phyloP scores from a whole-genome alignment of 2,329 filamentous ascomycete genomes.

The Coniella lustricola region DNA sequence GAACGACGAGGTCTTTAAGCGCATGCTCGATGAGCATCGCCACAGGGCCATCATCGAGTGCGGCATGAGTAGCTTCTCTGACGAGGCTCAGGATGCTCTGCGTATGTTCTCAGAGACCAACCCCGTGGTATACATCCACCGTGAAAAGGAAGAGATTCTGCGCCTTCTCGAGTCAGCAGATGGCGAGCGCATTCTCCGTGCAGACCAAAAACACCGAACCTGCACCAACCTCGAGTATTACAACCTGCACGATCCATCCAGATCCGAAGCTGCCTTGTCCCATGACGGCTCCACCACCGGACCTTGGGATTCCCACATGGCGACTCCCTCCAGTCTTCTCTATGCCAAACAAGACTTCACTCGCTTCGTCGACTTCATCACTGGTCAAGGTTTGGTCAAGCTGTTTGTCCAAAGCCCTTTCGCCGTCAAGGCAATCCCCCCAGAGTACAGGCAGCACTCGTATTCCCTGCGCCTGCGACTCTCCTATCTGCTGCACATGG shows the following conservation, averaged over 20 bases:
- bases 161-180: constrained; percentile 47
- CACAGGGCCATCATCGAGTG: constrained; percentile 63
- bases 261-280: constrained; percentile 23
- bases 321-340: constrained; percentile 52
- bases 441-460: constrained; percentile 51
- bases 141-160: constrained; percentile 57
- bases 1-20: constrained; percentile 54
- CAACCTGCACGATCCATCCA: constrained; percentile 50
- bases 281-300: constrained; percentile 10
- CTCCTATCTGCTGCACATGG: constrained; percentile 46
- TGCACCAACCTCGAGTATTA: constrained; percentile 68
- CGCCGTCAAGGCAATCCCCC: constrained; percentile 50
- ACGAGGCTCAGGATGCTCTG: constrained; percentile 50
- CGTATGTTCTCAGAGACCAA: constrained; percentile 55
- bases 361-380: constrained; percentile 51
- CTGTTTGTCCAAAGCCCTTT: constrained; percentile 54
- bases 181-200: constrained; percentile 49
- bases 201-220: constrained; percentile 48
- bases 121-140: constrained; percentile 62
- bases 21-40: constrained; percentile 52
- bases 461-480: constrained; percentile 57
- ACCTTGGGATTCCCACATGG: constrained; percentile 19
- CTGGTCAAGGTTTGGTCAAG: constrained; percentile 43
- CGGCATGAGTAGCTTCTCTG: constrained; percentile 56
- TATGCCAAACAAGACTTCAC: constrained; percentile 54